Conservation (phyloP, 169 alveolate genomes). For the Plasmodium cynomolgi region DNA sequence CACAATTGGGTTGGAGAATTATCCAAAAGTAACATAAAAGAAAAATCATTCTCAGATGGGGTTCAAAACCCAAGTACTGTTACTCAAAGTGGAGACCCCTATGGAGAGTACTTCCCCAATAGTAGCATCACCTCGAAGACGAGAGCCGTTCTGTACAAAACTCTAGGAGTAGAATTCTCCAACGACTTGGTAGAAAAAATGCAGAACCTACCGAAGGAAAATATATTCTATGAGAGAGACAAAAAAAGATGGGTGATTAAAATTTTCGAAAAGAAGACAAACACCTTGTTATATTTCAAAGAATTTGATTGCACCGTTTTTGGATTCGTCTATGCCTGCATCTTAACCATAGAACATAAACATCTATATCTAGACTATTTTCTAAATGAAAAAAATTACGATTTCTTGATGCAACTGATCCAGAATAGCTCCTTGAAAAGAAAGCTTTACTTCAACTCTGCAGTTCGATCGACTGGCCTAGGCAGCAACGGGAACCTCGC, state of each 20-base stretch:
- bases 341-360: slow-evolving; percentile 63
- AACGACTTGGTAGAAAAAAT: slow-evolving; percentile 28
- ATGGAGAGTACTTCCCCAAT: not conserved
- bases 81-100: not conserved
- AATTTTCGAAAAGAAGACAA: slow-evolving; percentile 34
- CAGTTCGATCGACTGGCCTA: not conserved
- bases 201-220: slow-evolving; percentile 44
- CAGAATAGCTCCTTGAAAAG: slow-evolving; percentile 20
- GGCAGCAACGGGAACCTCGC: not conserved
- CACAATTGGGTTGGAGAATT: not conserved
- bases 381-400: slow-evolving; percentile 52
- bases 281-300: slow-evolving; percentile 51
- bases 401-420: slow-evolving; percentile 29
- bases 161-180: slow-evolving; percentile 25
- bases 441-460: slow-evolving; percentile 3
- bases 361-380: slow-evolving; percentile 58
- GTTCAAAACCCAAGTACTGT: not conserved
- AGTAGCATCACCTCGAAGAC: not conserved
- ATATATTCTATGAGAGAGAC: slow-evolving; percentile 57
- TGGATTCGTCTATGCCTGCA: slow-evolving; percentile 72
- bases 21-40: not conserved
- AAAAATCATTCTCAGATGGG: not conserved
- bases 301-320: slow-evolving; percentile 66
- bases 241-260: slow-evolving; percentile 71
- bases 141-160: slow-evolving; percentile 10